phyloP scores from a whole-genome alignment of 768 basidiomycete genomes.

The Termitomyces sp. region DNA sequence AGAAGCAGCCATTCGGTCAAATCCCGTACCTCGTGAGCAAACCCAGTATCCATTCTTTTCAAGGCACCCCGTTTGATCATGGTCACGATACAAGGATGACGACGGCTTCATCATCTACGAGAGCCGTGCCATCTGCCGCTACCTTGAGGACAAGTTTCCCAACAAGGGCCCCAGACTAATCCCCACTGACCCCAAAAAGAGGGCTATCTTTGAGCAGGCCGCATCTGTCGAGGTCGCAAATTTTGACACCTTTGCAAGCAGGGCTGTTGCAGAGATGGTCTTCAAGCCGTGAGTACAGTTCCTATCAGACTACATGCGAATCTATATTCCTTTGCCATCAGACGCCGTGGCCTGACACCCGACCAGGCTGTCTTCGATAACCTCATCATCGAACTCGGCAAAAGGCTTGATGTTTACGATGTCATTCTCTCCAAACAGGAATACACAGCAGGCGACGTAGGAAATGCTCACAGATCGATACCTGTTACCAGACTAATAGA shows the following conservation, averaged over 20 bases:
- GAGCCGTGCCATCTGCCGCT: conserved; percentile 55
- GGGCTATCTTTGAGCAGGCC: conserved; percentile 40
- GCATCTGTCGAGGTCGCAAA: conserved; percentile 45
- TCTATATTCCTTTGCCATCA: background rate
- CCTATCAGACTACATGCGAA: too few species aligned
- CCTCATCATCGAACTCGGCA: conserved; percentile 21
- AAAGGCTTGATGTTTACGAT: conserved; percentile 46
- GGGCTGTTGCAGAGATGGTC: conserved; percentile 41
- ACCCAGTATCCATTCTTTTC: background rate
- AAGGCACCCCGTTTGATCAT: background rate
- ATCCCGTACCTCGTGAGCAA: conserved; percentile 46
- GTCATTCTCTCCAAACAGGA: conserved; percentile 43
- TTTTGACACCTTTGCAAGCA: conserved; percentile 38
- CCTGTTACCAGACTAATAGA: background rate
- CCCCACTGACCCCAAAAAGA: conserved; percentile 38
- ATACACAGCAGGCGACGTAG: conserved; percentile 53
- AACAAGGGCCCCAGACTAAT: conserved; percentile 44
- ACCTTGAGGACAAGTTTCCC: conserved; percentile 50
- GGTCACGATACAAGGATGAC: conserved; percentile 28
- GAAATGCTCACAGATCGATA: conserved; percentile 5
- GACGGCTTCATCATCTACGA: conserved; percentile 59
- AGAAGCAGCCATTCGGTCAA: conserved; percentile 60
- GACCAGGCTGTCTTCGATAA: conserved; percentile 17
- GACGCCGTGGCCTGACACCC: conserved; percentile 5
- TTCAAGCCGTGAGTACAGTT: conserved; percentile 39